Evolutionary conservation across 805 yeast genomes (phyloP).

Genomic region (Blastobotrys peoriensis): DNA sequence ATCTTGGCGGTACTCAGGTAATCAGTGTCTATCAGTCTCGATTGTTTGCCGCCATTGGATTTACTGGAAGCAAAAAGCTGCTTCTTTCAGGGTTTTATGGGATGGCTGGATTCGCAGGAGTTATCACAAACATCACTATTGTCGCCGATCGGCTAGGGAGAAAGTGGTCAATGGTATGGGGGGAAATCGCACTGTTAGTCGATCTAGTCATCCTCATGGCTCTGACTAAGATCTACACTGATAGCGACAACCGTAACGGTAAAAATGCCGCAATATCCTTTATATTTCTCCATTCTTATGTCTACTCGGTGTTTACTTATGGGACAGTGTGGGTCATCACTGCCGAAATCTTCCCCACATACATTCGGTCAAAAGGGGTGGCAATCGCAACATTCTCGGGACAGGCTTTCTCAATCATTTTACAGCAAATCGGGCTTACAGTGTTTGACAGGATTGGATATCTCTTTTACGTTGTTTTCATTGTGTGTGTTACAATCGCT

Average conservation of each 20-base stretch:
- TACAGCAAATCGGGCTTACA: slow-evolving; percentile 4
- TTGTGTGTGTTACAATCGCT: slow-evolving; percentile 2
- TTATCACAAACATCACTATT: slow-evolving; percentile 1
- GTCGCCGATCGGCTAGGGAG: slow-evolving; percentile 3
- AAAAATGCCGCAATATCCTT: slow-evolving; percentile 3
- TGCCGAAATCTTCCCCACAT: slow-evolving; percentile 9
- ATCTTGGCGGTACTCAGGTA: slow-evolving; percentile 2
- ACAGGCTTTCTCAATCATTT: slow-evolving; percentile 1
- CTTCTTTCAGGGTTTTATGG: slow-evolving; percentile 5
- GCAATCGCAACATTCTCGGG: slow-evolving; percentile 8
- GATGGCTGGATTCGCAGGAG: slow-evolving; percentile 4
- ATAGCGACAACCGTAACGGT: background rate
- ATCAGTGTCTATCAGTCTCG: slow-evolving; percentile 5
- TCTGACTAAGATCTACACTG: slow-evolving; percentile 1
- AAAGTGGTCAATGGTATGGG: slow-evolving; percentile 3
- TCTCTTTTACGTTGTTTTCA: slow-evolving; percentile 6
- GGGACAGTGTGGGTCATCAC: slow-evolving; percentile 1
- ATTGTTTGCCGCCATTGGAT: slow-evolving; percentile 1
- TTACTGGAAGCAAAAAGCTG: slow-evolving; percentile 1
- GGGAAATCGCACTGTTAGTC: background rate
- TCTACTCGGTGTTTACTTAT: slow-evolving; percentile 1
- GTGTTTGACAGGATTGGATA: slow-evolving; percentile 2
- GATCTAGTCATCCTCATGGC: slow-evolving; percentile 5
- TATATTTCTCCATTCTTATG: slow-evolving; percentile 3
- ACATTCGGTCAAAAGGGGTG: slow-evolving; percentile 9